A percentile compares a stretch with the other conserved stretches of the same genome.
Evolutionary conservation across 2,329 filamentous ascomycete genomes (phyloP).

Genomic region (Sclerotinia spermophila): DNA sequence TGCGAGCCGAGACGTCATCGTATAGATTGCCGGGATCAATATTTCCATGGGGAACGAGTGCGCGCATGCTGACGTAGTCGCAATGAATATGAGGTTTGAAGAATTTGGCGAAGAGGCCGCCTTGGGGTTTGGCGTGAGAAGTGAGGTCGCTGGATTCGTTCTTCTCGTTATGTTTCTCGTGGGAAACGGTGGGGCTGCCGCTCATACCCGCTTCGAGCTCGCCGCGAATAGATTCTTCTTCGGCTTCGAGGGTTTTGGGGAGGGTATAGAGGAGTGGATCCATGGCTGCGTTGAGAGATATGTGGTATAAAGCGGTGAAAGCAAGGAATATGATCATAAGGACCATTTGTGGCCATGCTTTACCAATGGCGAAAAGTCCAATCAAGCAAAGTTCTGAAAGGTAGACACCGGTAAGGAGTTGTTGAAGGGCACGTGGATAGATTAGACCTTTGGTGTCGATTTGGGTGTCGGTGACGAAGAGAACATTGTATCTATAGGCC

Average conservation of each 20-base stretch:
- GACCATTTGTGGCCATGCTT: constrained; percentile 64
- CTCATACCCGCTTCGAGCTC: constrained; percentile 26
- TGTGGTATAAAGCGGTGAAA: constrained; percentile 72
- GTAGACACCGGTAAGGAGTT: constrained; percentile 81
- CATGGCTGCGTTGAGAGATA: constrained; percentile 69
- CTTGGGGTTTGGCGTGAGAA: constrained; percentile 44
- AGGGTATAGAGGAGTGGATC: constrained; percentile 74
- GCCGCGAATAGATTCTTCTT: constrained; percentile 44
- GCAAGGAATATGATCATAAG: constrained; percentile 74
- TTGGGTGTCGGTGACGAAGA: constrained; percentile 77
- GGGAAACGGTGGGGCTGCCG: constrained; percentile 18
- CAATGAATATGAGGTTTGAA: constrained; percentile 74
- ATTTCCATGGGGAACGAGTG: constrained; percentile 59
- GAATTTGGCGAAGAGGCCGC: constrained; percentile 62
- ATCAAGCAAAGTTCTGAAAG: constrained; percentile 78
- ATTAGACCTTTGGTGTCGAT: constrained; percentile 86
- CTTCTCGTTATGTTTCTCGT: constrained; percentile 29
- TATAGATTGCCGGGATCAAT: constrained; percentile 52
- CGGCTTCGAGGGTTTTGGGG: constrained; percentile 66
- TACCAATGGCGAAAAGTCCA: constrained; percentile 72
- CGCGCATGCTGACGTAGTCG: constrained; percentile 67
- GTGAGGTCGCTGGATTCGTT: constrained; percentile 24
- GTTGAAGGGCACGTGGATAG: constrained; percentile 83
- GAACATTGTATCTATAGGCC: constrained; percentile 84
- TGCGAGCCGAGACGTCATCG: constrained; percentile 54